phyloP scores from a whole-genome alignment of 495 filamentous ascomycete species.

The Penicillium soppii region DNA sequence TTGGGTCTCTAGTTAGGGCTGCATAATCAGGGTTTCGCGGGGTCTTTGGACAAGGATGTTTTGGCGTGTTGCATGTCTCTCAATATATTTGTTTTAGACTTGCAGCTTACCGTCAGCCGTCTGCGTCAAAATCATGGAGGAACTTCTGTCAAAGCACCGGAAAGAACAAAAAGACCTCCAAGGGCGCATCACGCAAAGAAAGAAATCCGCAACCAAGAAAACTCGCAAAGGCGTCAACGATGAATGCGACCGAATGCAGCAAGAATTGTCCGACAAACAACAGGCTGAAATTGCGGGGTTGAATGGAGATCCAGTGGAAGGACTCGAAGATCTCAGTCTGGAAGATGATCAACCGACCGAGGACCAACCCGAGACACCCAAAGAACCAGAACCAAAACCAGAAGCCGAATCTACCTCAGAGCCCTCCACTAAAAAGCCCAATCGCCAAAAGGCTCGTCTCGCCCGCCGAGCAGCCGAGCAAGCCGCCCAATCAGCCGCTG shows the following conservation, averaged over 20 bases:
- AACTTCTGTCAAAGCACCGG: slow-evolving; percentile 73
- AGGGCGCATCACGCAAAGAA: slow-evolving; percentile 83
- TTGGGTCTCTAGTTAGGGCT: slow-evolving; percentile 28
- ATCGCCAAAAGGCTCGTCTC: slow-evolving; percentile 86
- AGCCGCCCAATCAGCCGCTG: slow-evolving; percentile 63
- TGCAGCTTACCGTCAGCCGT: too few relatives aligned
- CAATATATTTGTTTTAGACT: too few relatives aligned
- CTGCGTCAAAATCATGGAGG: slow-evolving; percentile 57
- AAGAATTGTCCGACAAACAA: slow-evolving; percentile 65
- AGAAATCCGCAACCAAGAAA: slow-evolving; percentile 94
- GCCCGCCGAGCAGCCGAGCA: slow-evolving; percentile 85
- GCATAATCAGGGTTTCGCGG: slow-evolving; percentile 32
- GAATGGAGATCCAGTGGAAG: slow-evolving; percentile 38
- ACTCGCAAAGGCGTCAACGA: slow-evolving; percentile 85
- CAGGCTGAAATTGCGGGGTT: slow-evolving; percentile 62
- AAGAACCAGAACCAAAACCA: slow-evolving; percentile 8
- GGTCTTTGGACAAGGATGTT: slow-evolving; percentile 11
- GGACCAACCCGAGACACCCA: slow-evolving; percentile 1
- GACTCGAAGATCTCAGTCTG: slow-evolving; percentile 30
- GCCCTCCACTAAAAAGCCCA: slow-evolving; percentile 64
- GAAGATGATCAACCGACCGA: slow-evolving; percentile 22
- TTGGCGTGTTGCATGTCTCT: neutral
- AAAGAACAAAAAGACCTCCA: slow-evolving; percentile 89
- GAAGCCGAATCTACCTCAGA: slow-evolving; percentile 5
- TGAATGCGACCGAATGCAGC: slow-evolving; percentile 75